phyloP scores from a whole-genome alignment of 208 protist species.

The Trypanosoma melophagium region DNA sequence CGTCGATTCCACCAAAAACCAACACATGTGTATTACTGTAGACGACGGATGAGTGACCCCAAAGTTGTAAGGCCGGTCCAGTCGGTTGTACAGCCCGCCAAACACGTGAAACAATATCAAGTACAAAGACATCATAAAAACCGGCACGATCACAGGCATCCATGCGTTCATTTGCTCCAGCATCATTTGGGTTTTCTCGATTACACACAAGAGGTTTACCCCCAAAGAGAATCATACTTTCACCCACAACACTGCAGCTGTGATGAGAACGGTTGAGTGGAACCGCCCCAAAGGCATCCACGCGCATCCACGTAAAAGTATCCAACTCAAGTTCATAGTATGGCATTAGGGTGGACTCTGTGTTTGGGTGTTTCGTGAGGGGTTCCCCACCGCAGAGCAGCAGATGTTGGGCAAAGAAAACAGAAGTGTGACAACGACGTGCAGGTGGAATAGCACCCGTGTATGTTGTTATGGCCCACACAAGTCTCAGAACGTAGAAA shows the following conservation, averaged over 20 bases:
- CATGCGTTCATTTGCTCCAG: slow-evolving; percentile 15
- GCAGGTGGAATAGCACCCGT: slow-evolving; percentile 21
- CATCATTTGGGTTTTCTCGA: neutral
- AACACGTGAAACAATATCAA: slow-evolving; percentile 29
- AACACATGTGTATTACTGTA: slow-evolving; percentile 24
- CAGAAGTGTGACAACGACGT: slow-evolving; percentile 7
- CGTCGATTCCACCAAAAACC: slow-evolving; percentile 35
- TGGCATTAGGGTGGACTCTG: neutral
- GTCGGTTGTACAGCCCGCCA: slow-evolving; percentile 17
- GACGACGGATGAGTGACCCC: slow-evolving; percentile 30
- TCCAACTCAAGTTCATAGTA: slow-evolving; percentile 37
- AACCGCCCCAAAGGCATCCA: slow-evolving; percentile 24
- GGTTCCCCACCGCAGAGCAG: slow-evolving; percentile 26
- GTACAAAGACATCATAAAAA: slow-evolving; percentile 33
- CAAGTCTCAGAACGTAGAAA: slow-evolving; percentile 13
- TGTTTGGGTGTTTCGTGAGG: neutral
- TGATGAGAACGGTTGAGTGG: slow-evolving; percentile 35
- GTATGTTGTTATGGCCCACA: slow-evolving; percentile 18
- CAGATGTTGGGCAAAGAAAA: slow-evolving; percentile 18
- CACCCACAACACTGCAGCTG: slow-evolving; percentile 19
- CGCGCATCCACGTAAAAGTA: slow-evolving; percentile 24
- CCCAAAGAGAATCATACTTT: slow-evolving; percentile 26
- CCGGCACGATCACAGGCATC: slow-evolving; percentile 13
- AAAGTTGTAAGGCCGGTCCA: slow-evolving; percentile 14
- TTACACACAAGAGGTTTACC: slow-evolving; percentile 21